Evolutionary conservation across 352 stramenopile species (phyloP), one percentile per base, ranked within the genome.

Genomic region (Lagenidium sp.): DNA sequence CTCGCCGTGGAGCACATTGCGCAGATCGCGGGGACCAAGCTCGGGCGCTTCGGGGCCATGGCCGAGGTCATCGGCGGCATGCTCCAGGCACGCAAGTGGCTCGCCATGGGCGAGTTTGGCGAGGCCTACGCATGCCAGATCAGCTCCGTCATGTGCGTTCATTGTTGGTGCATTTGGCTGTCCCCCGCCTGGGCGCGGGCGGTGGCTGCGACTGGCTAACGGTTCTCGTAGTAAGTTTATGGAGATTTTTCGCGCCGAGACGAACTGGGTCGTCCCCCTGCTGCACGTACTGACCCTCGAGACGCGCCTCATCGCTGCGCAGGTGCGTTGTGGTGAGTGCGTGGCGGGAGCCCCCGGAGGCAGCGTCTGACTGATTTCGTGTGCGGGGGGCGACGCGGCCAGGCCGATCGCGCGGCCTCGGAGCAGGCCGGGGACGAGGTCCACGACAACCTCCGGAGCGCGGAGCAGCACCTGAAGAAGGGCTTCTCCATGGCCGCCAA

Each of bases 381-480:
- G n/a, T n/a, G n/a, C n/a, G n/a, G n/a, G n/a, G n/a, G n/a, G n/a
- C n/a, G n/a, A n/a, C 29, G n/a, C 38, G 20, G 38, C 4, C 40
- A 89, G 74, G 76, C 80, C 26, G 80, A 93, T 50, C 50, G 60
- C 19, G 70, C 83, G 35, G 73, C 66, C 11, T 86, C 72, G 13
- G 41, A 76, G 35, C 65, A 71, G 39, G 55, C 75, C 2, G 80
- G 80, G 2, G 73, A 88, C 35, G 77, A 90, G 49, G 62, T 85
- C 34, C 72, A 87, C 34, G 77, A 93, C 53, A 85, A 60, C 50
- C 51, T 93, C 19, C 69, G 76, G 40, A 81, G 77, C 48, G 80
- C 80, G 1, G 80, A 93, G 48, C 80, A 93, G 53, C 77, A 93
- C 44, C 47, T 93, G 47, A 93, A 93, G 44, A 89, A 89, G 41